Conservation (phyloP, 2,329 filamentous ascomycete genomes). For the Neonectria faginata region DNA sequence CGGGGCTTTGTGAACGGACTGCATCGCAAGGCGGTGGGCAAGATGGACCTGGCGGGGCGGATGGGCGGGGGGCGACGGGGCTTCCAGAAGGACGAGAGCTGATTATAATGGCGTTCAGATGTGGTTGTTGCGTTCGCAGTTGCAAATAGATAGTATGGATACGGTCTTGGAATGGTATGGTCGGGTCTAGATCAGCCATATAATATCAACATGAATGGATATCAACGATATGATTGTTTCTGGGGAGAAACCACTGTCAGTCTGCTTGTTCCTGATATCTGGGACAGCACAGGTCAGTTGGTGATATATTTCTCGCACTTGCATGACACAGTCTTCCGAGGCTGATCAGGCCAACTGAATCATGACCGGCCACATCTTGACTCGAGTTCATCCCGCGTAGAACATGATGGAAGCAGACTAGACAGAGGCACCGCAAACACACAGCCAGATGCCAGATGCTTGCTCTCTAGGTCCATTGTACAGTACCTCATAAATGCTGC, state of each 20-base stretch:
- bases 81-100: constrained; percentile 58
- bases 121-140: not conserved
- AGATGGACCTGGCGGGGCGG: constrained; percentile 63
- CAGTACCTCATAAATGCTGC: not conserved
- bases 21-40: constrained; percentile 68
- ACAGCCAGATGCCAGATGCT: too few relatives aligned
- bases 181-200: not conserved
- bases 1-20: constrained; percentile 73
- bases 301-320: not conserved
- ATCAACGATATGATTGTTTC: not conserved
- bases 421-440: too few relatives aligned
- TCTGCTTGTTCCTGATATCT: not conserved
- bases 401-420: too few relatives aligned
- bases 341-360: not conserved
- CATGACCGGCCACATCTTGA: not conserved
- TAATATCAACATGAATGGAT: not conserved
- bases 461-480: too few relatives aligned
- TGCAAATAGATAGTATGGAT: not conserved
- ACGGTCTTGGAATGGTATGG: not conserved
- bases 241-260: not conserved
- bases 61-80: constrained; percentile 62
- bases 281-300: not conserved
- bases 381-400: not conserved
- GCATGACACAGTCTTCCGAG: not conserved
- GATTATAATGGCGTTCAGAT: constrained; percentile 46